Conservation (phyloP, 805 yeast genomes). For the Candida ascalaphidarum region DNA sequence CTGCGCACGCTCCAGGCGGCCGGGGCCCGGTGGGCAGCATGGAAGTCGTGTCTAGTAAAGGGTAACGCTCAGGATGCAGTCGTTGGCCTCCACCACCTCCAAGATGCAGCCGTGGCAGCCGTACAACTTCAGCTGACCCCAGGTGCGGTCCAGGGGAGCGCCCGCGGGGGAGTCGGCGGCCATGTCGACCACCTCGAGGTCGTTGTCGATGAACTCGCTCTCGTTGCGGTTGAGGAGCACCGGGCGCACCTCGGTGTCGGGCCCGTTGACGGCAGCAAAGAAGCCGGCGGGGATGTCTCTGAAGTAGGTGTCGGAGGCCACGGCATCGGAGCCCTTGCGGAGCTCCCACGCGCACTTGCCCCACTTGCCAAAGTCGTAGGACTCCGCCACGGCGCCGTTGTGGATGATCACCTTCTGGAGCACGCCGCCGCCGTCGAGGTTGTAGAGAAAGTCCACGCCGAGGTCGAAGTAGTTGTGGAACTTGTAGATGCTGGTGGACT, state of each 20-base stretch:
- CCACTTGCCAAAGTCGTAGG: slow-evolving; percentile 47
- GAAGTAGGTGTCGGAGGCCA: slow-evolving; percentile 23
- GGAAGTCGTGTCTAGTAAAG: slow-evolving; percentile 14
- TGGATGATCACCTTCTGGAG: slow-evolving; percentile 43
- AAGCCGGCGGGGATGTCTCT: slow-evolving; percentile 17
- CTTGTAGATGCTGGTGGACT: slow-evolving; percentile 11
- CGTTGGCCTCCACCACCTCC: slow-evolving; percentile 33
- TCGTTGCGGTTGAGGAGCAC: slow-evolving; percentile 31
- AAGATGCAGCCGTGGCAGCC: slow-evolving; percentile 32
- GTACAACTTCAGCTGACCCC: slow-evolving; percentile 36
- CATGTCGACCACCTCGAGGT: slow-evolving; percentile 21
- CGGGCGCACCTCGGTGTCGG: slow-evolving; percentile 13
- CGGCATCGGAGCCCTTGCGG: slow-evolving; percentile 4
- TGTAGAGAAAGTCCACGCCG: slow-evolving; percentile 50
- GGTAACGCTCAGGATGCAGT: slow-evolving; percentile 28
- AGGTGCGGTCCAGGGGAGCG: slow-evolving; percentile 11
- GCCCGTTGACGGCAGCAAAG: slow-evolving; percentile 6
- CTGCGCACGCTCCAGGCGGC: too few species aligned
- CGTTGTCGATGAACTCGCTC: slow-evolving; percentile 30
- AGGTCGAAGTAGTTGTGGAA: slow-evolving; percentile 49
- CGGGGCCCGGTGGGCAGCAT: neutral
- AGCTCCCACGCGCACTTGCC: slow-evolving; percentile 40
- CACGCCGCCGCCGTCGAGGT: slow-evolving; percentile 25
- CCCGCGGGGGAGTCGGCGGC: slow-evolving; percentile 1
- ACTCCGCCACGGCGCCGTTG: slow-evolving; percentile 41